Evolutionary conservation across 2,329 filamentous ascomycete genomes (phyloP).

Genomic region (Verticillium longisporum): DNA sequence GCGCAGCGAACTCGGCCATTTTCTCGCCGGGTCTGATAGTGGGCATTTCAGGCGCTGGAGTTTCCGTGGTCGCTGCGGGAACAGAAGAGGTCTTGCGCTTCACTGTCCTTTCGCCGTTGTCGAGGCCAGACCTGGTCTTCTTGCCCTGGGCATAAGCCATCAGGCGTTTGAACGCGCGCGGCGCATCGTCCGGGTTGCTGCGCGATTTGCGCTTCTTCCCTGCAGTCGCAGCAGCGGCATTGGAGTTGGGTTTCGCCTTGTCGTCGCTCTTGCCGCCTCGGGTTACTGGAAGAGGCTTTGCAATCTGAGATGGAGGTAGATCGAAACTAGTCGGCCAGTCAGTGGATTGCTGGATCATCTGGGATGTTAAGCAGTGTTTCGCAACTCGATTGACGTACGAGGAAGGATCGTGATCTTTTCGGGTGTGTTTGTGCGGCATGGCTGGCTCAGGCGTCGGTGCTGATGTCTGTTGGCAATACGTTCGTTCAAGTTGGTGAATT

Average conservation of each 20-base stretch:
- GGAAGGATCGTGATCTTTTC: constrained; percentile 48
- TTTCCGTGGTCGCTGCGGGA: constrained; percentile 13
- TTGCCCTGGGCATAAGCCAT: constrained; percentile 69
- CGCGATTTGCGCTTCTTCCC: constrained; percentile 37
- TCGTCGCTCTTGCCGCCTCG: constrained; percentile 21
- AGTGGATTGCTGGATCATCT: background rate
- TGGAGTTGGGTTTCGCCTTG: background rate
- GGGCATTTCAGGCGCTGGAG: constrained; percentile 32
- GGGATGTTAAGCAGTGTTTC: background rate
- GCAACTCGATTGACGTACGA: constrained; percentile 32
- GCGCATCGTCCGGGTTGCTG: constrained; percentile 66
- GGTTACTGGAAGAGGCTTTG: constrained; percentile 42
- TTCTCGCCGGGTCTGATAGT: constrained; percentile 80
- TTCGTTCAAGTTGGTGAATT: background rate
- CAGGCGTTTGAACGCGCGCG: constrained; percentile 77
- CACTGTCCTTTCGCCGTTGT: constrained; percentile 53
- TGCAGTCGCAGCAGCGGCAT: constrained; percentile 13
- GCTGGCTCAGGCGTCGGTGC: constrained; percentile 8
- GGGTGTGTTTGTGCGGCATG: constrained; percentile 87
- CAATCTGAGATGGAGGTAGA: constrained; percentile 40
- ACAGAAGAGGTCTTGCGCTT: constrained; percentile 20
- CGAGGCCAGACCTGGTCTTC: constrained; percentile 55
- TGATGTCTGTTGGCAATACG: background rate
- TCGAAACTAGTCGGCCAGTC: constrained; percentile 32
- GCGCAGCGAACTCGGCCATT: constrained; percentile 70